Evolutionary conservation across 176 grass and related monocot species (phyloP), one percentile per base, ranked within the genome.

Genomic region (Aegilops sharonensis): DNA sequence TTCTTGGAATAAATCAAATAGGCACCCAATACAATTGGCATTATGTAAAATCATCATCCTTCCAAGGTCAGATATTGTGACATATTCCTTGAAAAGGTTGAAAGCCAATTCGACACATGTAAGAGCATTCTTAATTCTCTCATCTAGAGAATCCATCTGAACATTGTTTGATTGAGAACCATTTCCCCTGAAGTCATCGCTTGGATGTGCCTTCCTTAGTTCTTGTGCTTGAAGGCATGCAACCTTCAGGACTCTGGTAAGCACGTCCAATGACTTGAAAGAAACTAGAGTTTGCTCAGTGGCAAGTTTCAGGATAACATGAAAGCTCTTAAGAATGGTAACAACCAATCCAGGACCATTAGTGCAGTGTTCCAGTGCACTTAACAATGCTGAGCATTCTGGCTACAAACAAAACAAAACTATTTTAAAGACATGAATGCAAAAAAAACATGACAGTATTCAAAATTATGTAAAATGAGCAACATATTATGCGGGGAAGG

Each of bases 1-100:
- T 77, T 95, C 96, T 94, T 89, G 93, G 85, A 98, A 98, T 64
- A 98, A 87, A 65, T 94, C 92, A 77, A 98, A 98, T 84, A 98
- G 89, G 78, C 78, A 91, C 71, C 94, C 96, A 18, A 95, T 89
- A 86, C 91, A 98, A 61, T 78, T 91, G 24, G 82, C 74, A 83
- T 91, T 98, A 25, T 95, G 92, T 82, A 98, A 91, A 90, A 98
- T 82, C 70, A 86, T 68, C 69, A 34, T 76, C 73, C 78, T 94
- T 64, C 92, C 96, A 85, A 88, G 85, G 25, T 98, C 92, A 82
- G 84, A 93, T 84, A 95, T 88, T 73, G 86, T 85, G 65, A 91
- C 48, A 87, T 95, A 98, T 72, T 93, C 93, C 80, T 91, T 89
- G 74, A 98, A 98, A 84, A 98, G 88, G 31, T 87, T 91, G 84